A percentile compares a stretch with the other conserved stretches of the same genome.
These are phyloP conservation scores for Lactarius vividus DNA, from an alignment of 768 basidiomycete genomes.

Conservation along the genomic window DNA sequence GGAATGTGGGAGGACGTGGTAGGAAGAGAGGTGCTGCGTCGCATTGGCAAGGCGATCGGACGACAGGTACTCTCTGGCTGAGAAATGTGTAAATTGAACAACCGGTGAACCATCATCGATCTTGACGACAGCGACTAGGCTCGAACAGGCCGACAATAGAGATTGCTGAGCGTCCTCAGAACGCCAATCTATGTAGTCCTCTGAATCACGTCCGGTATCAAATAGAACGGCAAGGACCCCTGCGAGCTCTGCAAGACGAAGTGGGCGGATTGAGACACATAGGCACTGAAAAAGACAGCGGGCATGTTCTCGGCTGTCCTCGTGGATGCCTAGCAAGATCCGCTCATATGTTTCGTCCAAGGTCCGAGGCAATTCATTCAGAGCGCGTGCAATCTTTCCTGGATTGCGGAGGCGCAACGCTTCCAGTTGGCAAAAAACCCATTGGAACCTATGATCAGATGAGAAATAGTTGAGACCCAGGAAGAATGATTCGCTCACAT, in stretches of 20 bases:
- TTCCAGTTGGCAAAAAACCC: slow-evolving; percentile 6
- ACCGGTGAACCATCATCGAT: not conserved
- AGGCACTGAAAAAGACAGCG: slow-evolving; percentile 3
- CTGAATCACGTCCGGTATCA: not conserved
- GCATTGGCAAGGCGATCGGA: slow-evolving; percentile 2
- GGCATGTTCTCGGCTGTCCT: not conserved
- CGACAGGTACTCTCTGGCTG: slow-evolving; percentile 14
- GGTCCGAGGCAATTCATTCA: not conserved
- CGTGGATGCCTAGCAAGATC: not conserved
- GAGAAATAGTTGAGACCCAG: not conserved
- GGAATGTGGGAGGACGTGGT: not conserved
- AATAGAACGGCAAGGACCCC: not conserved
- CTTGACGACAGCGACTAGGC: not conserved
- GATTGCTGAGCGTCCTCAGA: not conserved
- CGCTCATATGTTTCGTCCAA: slow-evolving; percentile 3
- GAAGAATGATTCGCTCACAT: not conserved
- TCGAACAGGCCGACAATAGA: not conserved
- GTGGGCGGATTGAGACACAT: not conserved
- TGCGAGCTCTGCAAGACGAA: slow-evolving; percentile 13
- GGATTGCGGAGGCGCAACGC: not conserved
- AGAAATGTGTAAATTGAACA: slow-evolving; percentile 9
- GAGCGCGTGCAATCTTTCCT: not conserved
- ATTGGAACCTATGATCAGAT: not conserved
- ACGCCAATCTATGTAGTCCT: not conserved
- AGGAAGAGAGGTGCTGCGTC: not conserved